Evolutionary conservation across 306 rosid genomes (phyloP), one percentile per base, ranked within the genome.

Genomic region (Dryas alaskensis): DNA sequence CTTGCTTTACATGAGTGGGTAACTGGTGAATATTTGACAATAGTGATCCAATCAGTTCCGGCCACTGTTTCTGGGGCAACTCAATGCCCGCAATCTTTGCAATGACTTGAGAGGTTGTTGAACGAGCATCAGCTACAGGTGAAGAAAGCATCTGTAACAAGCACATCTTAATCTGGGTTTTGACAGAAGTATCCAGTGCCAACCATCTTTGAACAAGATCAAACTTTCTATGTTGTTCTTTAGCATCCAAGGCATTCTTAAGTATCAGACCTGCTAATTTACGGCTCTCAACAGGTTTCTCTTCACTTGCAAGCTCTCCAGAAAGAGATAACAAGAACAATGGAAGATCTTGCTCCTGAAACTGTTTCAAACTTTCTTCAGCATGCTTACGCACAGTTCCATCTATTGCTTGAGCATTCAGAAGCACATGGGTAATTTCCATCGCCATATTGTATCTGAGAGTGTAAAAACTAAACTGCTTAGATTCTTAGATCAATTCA

Each of bases 301-400:
- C 98, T 70, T 90, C 96, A 78, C 76, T 90, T 12, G 91, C 87
- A 82, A 92, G 80, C 76, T 92, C 98, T 60, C 87, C 85, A 59
- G 96, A 86, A 42, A 92, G 89, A 62, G 98, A 92, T 31, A 92
- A 75, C 88, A 92, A 81, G 79, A 86, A 90, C 70, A 89, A 84
- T 48, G 94, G 82, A 81, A 90, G 93, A 79, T 92, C 91, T 87
- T 92, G 96, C 82, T 92, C 98, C 91, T 92, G 98, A 78, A 88
- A 90, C 77, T 92, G 96, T 65, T 85, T 86, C 78, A 92, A 70
- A 81, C 82, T 90, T 54, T 90, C 98, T 82, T 92, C 98, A 3
- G 98, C 94, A 43, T 85, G 94, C 84, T 92, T 90, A 70, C 98
- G 85, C 51, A 85, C 87, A 12, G 46, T 72, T 67, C 92, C 92